phyloP scores from a whole-genome alignment of 2,329 filamentous ascomycete genomes.

The Colletotrichum neosansevieriae region DNA sequence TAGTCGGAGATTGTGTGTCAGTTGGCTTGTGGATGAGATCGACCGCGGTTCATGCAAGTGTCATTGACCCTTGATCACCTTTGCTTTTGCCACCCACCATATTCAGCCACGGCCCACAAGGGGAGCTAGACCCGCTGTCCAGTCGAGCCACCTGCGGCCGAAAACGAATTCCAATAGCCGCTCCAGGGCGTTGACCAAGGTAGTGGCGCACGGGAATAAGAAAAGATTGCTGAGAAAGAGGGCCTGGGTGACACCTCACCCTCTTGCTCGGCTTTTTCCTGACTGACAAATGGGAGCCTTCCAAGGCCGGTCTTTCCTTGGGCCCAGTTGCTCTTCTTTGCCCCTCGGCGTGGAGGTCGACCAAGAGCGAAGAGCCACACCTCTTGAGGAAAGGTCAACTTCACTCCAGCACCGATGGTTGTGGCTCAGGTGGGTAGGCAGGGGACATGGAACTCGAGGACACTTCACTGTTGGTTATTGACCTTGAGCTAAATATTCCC shows the following conservation, averaged over 20 bases:
- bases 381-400: no score
- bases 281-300: no score
- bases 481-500: background rate
- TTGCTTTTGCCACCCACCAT: no score
- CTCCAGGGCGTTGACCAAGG: background rate
- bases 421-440: background rate
- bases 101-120: no score
- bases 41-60: conserved; percentile 8
- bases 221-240: conserved; percentile 9
- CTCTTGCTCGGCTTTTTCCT: no score
- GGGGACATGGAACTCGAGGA: background rate
- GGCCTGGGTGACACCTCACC: background rate
- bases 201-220: background rate
- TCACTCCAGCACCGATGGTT: no score
- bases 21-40: background rate
- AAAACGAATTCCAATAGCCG: conserved; percentile 18
- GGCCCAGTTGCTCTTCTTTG: no score
- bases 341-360: no score
- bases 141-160: conserved; percentile 22
- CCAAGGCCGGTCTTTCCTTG: no score
- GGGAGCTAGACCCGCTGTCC: conserved; percentile 6
- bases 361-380: no score
- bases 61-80: conserved; percentile 2
- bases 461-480: background rate
- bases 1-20: background rate